A percentile compares a stretch with the other conserved stretches of the same genome.
Evolutionary conservation across 352 stramenopile genomes (phyloP).

Genomic region (Pythium brachiatum): DNA sequence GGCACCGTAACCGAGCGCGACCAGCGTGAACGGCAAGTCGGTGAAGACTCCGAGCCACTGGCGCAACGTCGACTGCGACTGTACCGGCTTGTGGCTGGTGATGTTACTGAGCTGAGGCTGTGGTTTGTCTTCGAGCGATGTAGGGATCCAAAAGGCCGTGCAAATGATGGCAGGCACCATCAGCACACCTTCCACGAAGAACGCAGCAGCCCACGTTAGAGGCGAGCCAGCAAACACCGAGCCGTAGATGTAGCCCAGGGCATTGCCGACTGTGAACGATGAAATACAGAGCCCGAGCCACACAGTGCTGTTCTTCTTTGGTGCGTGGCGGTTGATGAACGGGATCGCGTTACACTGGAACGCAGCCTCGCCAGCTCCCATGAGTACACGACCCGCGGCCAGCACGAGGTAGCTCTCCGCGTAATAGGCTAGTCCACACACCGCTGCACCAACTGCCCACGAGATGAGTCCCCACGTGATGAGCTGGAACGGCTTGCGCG

Average conservation of each 20-base stretch:
- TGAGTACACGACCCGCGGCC: slow-evolving; percentile 83
- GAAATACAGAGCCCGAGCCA: slow-evolving; percentile 93
- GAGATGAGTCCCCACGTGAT: slow-evolving; percentile 85
- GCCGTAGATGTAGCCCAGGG: neutral
- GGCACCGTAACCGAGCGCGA: neutral
- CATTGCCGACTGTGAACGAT: slow-evolving; percentile 85
- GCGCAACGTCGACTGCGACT: neutral
- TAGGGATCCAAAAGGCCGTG: neutral
- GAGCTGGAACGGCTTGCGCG: slow-evolving; percentile 85
- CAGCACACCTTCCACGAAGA: neutral
- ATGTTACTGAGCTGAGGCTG: neutral
- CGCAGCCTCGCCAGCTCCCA: slow-evolving; percentile 87
- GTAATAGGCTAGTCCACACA: slow-evolving; percentile 73
- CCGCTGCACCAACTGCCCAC: slow-evolving; percentile 85
- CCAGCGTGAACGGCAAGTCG: neutral
- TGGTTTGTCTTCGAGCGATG: neutral
- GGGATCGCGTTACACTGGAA: slow-evolving; percentile 92
- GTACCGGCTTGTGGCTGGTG: neutral
- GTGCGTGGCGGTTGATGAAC: slow-evolving; percentile 90
- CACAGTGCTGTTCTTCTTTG: slow-evolving; percentile 58
- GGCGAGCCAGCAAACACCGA: neutral
- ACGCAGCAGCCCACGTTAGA: neutral
- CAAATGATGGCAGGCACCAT: neutral
- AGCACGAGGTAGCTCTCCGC: slow-evolving; percentile 87
- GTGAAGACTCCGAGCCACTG: neutral